Conservation (phyloP, 768 basidiomycete species). For the Asterophora parasitica region DNA sequence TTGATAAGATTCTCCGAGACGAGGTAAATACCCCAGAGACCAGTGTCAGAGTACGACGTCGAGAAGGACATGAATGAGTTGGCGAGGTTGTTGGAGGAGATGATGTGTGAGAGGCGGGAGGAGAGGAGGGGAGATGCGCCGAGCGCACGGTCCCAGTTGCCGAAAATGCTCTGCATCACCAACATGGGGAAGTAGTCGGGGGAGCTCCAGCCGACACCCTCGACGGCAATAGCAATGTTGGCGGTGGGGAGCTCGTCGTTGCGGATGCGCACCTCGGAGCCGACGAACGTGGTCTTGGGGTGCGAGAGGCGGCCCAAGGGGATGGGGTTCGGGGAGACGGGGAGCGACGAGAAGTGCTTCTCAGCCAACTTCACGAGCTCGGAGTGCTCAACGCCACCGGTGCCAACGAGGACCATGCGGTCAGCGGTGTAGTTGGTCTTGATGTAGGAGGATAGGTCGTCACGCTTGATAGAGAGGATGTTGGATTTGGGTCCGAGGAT, state of each 20-base stretch:
- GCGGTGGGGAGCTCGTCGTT: constrained; percentile 88
- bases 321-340: constrained; percentile 82
- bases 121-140: constrained; percentile 87
- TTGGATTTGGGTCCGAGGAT: constrained; percentile 96
- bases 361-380: constrained; percentile 94
- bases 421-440: constrained; percentile 98
- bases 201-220: constrained; percentile 96
- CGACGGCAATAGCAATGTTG: constrained; percentile 94
- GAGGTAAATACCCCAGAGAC: constrained; percentile 98
- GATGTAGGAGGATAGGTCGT: constrained; percentile 88
- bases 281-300: constrained; percentile 77
- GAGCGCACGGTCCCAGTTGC: constrained; percentile 98
- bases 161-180: constrained; percentile 95
- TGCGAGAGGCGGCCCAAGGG: constrained; percentile 79
- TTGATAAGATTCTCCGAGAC: constrained; percentile 93
- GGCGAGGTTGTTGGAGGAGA: constrained; percentile 91
- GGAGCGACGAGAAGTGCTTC: constrained; percentile 87
- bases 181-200: constrained; percentile 99
- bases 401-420: constrained; percentile 97
- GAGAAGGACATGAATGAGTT: constrained; percentile 99
- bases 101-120: constrained; percentile 85
- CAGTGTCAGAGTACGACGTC: constrained; percentile 97
- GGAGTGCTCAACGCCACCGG: constrained; percentile 90
- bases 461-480: constrained; percentile 90
- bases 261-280: constrained; percentile 92